Conservation (phyloP, 306 rosid genomes). For the Trifolium pratense region DNA sequence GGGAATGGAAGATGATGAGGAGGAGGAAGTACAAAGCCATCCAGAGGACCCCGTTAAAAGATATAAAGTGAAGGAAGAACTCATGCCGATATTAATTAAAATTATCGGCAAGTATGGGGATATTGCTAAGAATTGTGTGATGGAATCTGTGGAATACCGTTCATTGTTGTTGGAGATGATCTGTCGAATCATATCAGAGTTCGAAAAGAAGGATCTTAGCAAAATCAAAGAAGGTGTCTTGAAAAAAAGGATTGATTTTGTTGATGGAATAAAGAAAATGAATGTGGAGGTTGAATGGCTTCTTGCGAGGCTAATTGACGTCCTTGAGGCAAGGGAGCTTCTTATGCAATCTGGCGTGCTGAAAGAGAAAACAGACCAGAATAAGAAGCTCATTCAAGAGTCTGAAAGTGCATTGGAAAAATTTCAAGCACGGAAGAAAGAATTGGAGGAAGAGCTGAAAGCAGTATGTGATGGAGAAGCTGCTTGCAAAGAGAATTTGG, state of each 20-base stretch:
- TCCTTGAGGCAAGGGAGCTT: constrained; percentile 20
- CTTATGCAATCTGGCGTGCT: background rate
- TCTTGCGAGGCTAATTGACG: background rate
- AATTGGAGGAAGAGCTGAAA: background rate
- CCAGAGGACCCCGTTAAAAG: background rate
- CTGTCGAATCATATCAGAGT: constrained; percentile 16
- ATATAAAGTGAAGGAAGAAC: constrained; percentile 25
- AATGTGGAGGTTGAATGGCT: constrained; percentile 34
- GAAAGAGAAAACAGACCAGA: constrained; percentile 10
- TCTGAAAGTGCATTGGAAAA: background rate
- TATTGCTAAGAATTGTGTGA: background rate
- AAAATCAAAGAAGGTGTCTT: background rate
- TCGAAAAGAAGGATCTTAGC: background rate
- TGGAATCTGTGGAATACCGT: background rate
- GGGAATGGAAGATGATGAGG: background rate
- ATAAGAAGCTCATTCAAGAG: background rate
- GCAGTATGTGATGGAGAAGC: background rate
- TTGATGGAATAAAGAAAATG: background rate
- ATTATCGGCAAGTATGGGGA: constrained; percentile 3
- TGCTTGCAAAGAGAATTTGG: constrained; percentile 16
- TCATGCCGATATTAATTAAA: background rate
- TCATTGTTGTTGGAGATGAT: constrained; percentile 10
- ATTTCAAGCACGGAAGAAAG: background rate
- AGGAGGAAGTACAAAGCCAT: background rate
- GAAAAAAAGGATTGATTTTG: background rate